Base-by-base conservation (phyloP, 148 eudicot genomes). In the Cornus suecica region DNA sequence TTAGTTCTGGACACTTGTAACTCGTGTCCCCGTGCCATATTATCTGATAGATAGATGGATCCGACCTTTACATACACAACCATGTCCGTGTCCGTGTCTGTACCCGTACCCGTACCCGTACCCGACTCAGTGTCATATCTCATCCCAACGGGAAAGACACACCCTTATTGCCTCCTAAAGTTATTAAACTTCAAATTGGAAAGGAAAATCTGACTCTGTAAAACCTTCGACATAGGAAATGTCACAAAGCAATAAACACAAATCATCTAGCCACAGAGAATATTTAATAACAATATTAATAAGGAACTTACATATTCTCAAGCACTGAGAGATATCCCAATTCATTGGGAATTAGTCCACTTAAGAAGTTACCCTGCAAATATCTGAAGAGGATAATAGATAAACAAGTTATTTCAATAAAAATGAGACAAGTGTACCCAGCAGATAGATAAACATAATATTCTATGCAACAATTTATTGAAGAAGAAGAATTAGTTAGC, bases 321-420 rank as follows among this genome's bases (percentile, higher is more conserved):
- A 94, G 96, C 76, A 80, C 85, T 25, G 88, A 83, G 79, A 90
- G 94, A 80, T 88, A 89, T 72, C 98, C 98, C 74, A 94, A 70
- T 78, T 89, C 97, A 77, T 58, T 80, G 32, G 98, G 97, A 76
- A 94, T 89, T 77, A 69, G 80, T 52, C 88, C 90, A 82, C 96
- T 89, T 56, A 94, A 81, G 79, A 89, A 94, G 84, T 94, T 94
- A 71, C 95, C 87, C 86, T 94, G 98, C 87, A 94, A 80, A 79
- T 78, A 92, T 80, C 98, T 94, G 88, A 11, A 48, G 67, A 83
- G 23, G 42, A 37, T 56, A 28, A 56, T 45, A 65, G 30, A 48
- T 81, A 51, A 32, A 34, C 42, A 26, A 54, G n/a, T 14, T 63
- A 70, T 61, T 10, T 29, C 52, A 31, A 13, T 24, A 22, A 32